Evolutionary conservation across 768 basidiomycete species (phyloP).

Genomic region (Lentinula sp.): DNA sequence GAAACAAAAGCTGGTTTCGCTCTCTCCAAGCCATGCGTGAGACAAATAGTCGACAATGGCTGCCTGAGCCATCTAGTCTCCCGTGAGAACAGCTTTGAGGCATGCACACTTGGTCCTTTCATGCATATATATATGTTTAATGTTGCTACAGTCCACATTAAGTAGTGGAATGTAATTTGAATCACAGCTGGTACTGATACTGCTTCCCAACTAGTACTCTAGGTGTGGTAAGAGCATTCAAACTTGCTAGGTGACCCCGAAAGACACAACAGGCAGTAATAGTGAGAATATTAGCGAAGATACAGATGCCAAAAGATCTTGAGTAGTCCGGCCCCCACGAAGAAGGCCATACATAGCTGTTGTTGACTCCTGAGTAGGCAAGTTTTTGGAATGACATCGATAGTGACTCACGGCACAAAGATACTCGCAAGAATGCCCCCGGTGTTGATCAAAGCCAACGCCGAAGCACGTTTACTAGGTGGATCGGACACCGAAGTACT

Average conservation of each 20-base stretch:
- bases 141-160: background rate
- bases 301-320: conserved; percentile 70
- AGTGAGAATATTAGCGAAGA: conserved; percentile 43
- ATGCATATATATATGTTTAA: background rate
- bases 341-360: conserved; percentile 54
- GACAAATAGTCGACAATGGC: too few species aligned
- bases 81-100: too few species aligned
- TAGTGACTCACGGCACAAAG: conserved; percentile 61
- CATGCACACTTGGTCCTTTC: background rate
- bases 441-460: conserved; percentile 76
- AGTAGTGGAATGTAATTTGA: background rate
- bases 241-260: conserved; percentile 30
- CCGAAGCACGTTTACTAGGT: conserved; percentile 78
- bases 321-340: conserved; percentile 68
- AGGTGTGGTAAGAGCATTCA: conserved; percentile 23
- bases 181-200: conserved; percentile 1
- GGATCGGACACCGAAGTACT: conserved; percentile 50
- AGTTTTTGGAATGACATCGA: background rate
- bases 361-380: background rate
- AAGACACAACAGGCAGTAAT: conserved; percentile 47
- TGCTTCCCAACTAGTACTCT: background rate
- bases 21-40: too few species aligned
- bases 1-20: too few species aligned
- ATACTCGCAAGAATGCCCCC: conserved; percentile 83
- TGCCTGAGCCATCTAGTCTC: too few species aligned